Base-by-base conservation (phyloP, 495 filamentous ascomycete genomes). In the Penicillium longicatenatum region DNA sequence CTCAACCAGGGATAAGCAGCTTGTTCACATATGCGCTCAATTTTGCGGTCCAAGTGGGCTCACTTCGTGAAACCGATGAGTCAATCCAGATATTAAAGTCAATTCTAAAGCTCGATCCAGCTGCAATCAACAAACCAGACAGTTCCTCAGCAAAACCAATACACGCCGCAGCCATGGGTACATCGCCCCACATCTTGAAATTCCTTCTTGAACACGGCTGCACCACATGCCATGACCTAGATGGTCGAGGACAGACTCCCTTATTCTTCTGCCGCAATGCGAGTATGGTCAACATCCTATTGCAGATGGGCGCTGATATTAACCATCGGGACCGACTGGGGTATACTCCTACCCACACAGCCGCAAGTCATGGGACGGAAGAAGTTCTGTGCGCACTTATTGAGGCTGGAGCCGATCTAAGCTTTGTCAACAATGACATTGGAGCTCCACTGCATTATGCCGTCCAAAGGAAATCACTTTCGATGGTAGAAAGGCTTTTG, bases 41-140 rank as follows among this genome's bases (percentile, higher is more conserved):
- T 51, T 68, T 66, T 45, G 66, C 63, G 16, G 55, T 59, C 4
- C 63, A 66, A 31, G 54, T 68, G n/a, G 59, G 51, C 9, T 58
- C 65, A 10, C 31, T 30, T n/a, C 55, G 65, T 2, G 59, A 68
- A 31, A 60, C 59, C 6, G 55, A 54, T 0, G 59, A 66, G 35
- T 61, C 65, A 17, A 33, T 64, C 17, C 47, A 61, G 17, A 68
- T 68, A 30, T 41, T 63, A 6, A 49, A 57, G 17, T 33, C 48
- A 4, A 57, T 70, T 24, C 44, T 63, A 1, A 19, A 57, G 2
- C 49, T 57, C 29, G 54, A 60, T 47, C 46, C 51, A n/a, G 12
- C 50, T 17, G 57, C 57, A 20, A 31, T 59, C 44, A 39, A 59
- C 5, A 43, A 50, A 22, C 22, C n/a, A 26, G 57, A 59, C 24